These are phyloP conservation scores for Vicia sativa DNA, from an alignment of 306 rosid genomes.

Conservation along the genomic window DNA sequence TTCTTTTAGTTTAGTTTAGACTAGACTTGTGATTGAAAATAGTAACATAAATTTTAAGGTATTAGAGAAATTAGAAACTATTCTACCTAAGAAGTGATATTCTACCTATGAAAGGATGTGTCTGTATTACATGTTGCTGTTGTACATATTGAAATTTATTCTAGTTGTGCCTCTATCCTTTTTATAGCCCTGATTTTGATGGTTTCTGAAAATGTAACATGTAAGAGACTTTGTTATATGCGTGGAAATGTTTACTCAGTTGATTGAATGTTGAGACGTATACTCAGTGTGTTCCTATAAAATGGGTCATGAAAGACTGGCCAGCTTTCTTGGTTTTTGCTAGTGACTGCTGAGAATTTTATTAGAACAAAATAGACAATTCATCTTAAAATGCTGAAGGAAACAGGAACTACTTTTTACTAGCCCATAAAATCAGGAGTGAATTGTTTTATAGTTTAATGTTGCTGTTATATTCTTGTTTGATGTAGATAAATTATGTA, in stretches of 20 bases:
- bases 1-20: constrained; percentile 17
- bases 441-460: constrained; percentile 12
- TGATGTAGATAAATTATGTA: background rate
- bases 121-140: constrained; percentile 28
- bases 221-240: constrained; percentile 39
- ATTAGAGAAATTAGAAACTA: constrained; percentile 37
- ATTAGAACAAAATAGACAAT: constrained; percentile 32
- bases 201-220: constrained; percentile 40
- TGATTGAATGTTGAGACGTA: constrained; percentile 35
- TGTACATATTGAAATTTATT: constrained; percentile 32
- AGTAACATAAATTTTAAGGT: background rate
- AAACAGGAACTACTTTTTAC: background rate
- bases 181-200: constrained; percentile 29
- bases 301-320: constrained; percentile 37
- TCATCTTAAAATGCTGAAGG: constrained; percentile 6
- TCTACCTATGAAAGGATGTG: constrained; percentile 50
- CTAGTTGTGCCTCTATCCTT: constrained; percentile 43
- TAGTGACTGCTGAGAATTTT: constrained; percentile 10
- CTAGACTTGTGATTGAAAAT: constrained; percentile 4
- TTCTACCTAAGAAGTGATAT: constrained; percentile 49
- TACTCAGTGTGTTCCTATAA: constrained; percentile 34
- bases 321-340: constrained; percentile 37
- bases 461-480: background rate
- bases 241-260: constrained; percentile 23
- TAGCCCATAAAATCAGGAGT: background rate